Conservation (phyloP, 345 rosid species). For the Salix dunnii region DNA sequence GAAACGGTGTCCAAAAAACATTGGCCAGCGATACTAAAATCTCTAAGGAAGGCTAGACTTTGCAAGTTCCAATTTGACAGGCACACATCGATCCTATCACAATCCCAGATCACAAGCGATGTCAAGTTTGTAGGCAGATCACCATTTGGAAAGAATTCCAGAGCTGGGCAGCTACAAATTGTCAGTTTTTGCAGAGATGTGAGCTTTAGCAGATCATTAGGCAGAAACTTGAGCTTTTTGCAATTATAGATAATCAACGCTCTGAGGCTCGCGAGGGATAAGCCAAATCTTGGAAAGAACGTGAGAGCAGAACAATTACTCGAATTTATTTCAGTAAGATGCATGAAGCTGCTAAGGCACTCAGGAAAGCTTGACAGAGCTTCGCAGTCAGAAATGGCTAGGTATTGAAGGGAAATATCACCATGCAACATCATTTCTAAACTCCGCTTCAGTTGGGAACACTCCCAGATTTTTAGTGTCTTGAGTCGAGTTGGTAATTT, state of each 20-base stretch:
- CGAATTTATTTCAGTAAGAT: constrained; percentile 10
- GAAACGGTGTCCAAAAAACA: not conserved
- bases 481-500: constrained; percentile 12
- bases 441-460: constrained; percentile 2
- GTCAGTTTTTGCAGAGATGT: constrained; percentile 14
- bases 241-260: not conserved
- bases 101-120: constrained; percentile 10
- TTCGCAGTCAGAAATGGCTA: not conserved
- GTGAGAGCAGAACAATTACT: constrained; percentile 7
- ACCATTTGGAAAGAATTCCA: constrained; percentile 12
- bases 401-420: constrained; percentile 12
- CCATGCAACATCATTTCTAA: constrained; percentile 8
- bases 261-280: not conserved
- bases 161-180: constrained; percentile 7
- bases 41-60: constrained; percentile 16
- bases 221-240: constrained; percentile 12
- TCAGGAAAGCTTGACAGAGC: not conserved
- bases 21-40: constrained; percentile 12
- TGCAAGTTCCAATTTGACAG: constrained; percentile 22
- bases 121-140: constrained; percentile 20
- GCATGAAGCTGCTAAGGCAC: not conserved
- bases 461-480: constrained; percentile 5
- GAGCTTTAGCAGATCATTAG: constrained; percentile 5
- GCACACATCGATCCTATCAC: constrained; percentile 1
- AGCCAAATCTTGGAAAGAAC: constrained; percentile 1